Evolutionary conservation across 2,329 filamentous ascomycete genomes (phyloP), one percentile per base, ranked within the genome.

Genomic region (Pseudogymnoascus sp.): DNA sequence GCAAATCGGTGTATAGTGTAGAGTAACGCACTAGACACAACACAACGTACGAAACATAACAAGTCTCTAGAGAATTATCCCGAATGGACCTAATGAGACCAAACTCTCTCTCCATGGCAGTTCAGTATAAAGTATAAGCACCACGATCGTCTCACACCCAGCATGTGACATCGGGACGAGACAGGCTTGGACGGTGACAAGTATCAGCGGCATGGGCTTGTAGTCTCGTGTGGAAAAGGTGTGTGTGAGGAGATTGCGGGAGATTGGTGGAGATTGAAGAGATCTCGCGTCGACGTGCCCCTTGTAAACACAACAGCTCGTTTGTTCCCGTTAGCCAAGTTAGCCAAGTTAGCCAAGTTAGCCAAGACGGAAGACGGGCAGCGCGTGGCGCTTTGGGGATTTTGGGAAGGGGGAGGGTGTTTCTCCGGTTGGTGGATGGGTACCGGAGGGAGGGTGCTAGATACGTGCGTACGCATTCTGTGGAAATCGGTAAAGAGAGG

Each of bases 181-280:
- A 3, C 24, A 31, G n/a, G 46, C 46, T 53, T 53, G 46, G 12
- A 7, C 7, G 6, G 14, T 26, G 26, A 19, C 46, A 53, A 53
- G 46, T 26, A 16, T 8, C 26, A 53, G 16, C 24, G 8, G 24
- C 26, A 31, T 31, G 24, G 46, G 14, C 26, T 31, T 53, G n/a
- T 28, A 14, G 14, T 31, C 46, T 31, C 46, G 46, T 31, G 6
- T 6, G 12, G 7, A 41, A 41, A 24, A 4, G 2, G 41, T 50
- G 46, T 53, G 46, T 31, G 46, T 11, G 46, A 19, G 46, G 24
- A 53, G 14, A 53, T 53, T 53, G n/a, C 3, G 7, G 1, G 46
- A 53, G 46, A 53, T 53, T 53, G 46, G 46, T 53, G 46, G 46
- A 53, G 46, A 53, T 53, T 53, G 46, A 12, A 50, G 24, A 31